These are phyloP conservation scores for Colletotrichum noveboracense DNA, from an alignment of 2,329 filamentous ascomycete species.

Conservation along the genomic window DNA sequence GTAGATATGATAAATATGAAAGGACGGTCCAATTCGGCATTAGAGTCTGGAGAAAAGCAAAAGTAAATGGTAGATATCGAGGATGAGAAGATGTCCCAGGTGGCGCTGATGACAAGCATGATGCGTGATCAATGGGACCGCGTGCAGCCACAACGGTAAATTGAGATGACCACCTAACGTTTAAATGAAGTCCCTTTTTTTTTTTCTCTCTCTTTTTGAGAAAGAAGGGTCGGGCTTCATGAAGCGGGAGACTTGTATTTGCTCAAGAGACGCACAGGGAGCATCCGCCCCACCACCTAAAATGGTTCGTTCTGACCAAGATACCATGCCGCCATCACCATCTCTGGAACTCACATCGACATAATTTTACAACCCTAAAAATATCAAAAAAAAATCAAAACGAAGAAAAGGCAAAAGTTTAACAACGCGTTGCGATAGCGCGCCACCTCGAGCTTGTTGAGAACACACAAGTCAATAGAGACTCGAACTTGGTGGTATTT, in stretches of 20 bases:
- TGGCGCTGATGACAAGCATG: neutral
- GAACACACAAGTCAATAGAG: neutral
- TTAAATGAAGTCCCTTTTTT: neutral
- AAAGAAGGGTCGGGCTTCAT: neutral
- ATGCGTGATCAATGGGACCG: neutral
- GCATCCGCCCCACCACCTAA: neutral
- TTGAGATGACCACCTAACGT: neutral
- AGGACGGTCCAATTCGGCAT: neutral
- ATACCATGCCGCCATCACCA: neutral
- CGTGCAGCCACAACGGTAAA: neutral
- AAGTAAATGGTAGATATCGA: neutral
- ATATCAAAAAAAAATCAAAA: neutral
- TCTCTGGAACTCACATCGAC: neutral
- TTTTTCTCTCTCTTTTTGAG: neutral
- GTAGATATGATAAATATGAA: neutral
- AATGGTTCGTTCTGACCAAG: neutral
- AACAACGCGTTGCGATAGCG: neutral
- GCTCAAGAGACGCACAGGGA: neutral
- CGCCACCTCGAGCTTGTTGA: neutral
- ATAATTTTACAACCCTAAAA: neutral
- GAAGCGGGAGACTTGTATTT: neutral
- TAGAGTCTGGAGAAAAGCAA: neutral
- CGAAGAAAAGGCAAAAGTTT: neutral
- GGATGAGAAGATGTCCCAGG: neutral
- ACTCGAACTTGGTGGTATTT: constrained; percentile 1